Conservation (phyloP, 345 rosid genomes). For the Hibiscus mutabilis region DNA sequence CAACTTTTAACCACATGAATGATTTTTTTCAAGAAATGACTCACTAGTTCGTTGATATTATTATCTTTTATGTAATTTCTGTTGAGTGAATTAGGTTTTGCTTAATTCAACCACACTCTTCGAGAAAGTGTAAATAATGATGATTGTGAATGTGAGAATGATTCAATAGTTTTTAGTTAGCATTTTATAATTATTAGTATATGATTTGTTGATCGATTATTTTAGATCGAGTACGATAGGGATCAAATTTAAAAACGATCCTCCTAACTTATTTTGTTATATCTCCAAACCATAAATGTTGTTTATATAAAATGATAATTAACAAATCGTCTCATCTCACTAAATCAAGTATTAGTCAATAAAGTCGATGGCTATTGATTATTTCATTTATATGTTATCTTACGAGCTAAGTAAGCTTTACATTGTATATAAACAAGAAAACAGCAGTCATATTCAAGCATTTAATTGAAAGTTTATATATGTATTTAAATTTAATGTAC, state of each 20-base stretch:
- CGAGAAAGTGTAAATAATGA: neutral
- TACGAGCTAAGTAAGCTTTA: neutral
- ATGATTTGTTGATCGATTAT: no score
- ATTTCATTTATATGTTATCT: neutral
- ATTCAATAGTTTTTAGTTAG: neutral
- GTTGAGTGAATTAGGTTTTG: neutral
- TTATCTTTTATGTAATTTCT: neutral
- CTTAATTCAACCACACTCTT: neutral
- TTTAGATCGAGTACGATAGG: no score
- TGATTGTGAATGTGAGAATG: neutral
- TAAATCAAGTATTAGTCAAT: neutral
- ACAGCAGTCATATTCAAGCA: no score
- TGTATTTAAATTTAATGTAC: no score
- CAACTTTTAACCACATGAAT: no score
- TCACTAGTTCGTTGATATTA: neutral
- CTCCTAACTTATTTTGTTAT: no score
- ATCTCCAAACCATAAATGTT: no score
- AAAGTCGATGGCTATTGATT: constrained; percentile 1
- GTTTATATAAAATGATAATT: no score
- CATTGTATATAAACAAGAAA: no score
- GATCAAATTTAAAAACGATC: no score
- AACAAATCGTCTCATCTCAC: no score
- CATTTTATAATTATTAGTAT: neutral
- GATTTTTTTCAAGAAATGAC: neutral
- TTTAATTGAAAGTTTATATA: no score